Base-by-base conservation (phyloP, 1,284 basidiomycete genomes). In the Cryptococcus wingfieldii region DNA sequence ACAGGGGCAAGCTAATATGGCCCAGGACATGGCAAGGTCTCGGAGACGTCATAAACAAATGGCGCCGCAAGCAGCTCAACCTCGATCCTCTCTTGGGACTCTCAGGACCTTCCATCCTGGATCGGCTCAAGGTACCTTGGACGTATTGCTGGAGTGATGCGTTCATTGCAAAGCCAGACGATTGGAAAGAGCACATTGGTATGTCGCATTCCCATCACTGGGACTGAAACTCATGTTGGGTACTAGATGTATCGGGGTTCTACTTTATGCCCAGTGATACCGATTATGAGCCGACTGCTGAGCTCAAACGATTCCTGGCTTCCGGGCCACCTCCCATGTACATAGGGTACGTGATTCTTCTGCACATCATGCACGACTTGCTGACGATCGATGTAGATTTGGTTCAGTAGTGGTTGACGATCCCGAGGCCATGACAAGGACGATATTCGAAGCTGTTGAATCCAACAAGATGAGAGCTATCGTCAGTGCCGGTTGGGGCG, bases 101-200 rank as follows among this genome's bases (percentile, higher is more conserved):
- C 3, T 77, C 80, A 2, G 84, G 84, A 0, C 81, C 84, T 4
- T 80, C 82, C 28, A 70, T 84, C 23, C 65, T 83, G 3, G 83
- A 86, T 59, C 77, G 81, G 27, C 73, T 85, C 45, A 83, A 83
- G 60, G 75, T 86, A 8, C 86, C 86, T 6, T 85, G 82, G 80
- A 85, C 85, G 16, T 88, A 87, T 65, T 85, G 84, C 61, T 85
- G 86, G 80, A 84, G 82, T 55, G 81, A 83, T 5, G 78, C 80
- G 1, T 66, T 88, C 19, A 83, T 87, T 0, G 83, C 83, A 0
- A 85, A 85, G 61, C 86, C 85, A 0, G 67, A 78, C 6, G 85
- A 86, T 66, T 86, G 84, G 82, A 82, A 79, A 58, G 82, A 80
- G 53, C 75, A 83, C 63, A 83, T 83, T 45, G 85, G 84, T 84